A percentile compares a stretch with the other conserved stretches of the same genome.
Evolutionary conservation across 495 filamentous ascomycete genomes (phyloP).

Genomic region (Terfezia claveryi): DNA sequence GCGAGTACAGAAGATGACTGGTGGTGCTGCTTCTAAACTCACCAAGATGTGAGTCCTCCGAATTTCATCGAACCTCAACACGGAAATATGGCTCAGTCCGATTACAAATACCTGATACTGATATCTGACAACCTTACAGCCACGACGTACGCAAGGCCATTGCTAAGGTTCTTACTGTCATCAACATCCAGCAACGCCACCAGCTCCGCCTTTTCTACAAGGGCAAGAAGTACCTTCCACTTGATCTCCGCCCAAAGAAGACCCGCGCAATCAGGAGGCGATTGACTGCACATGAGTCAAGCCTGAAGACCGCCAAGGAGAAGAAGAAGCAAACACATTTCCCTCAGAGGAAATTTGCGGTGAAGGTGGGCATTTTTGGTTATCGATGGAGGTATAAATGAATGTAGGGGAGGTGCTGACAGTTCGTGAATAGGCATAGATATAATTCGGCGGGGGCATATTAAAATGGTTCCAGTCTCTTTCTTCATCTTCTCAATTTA

Average conservation of each 20-base stretch:
- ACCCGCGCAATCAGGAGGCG: conserved; percentile 87
- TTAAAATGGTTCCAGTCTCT: background rate
- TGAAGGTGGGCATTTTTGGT: conserved; percentile 48
- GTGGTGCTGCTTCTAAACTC: conserved; percentile 76
- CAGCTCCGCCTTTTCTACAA: conserved; percentile 99
- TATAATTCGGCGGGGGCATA: background rate
- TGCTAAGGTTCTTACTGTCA: conserved; percentile 91
- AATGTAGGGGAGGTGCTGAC: background rate
- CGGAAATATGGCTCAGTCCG: background rate
- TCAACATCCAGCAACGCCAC: conserved; percentile 94
- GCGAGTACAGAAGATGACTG: conserved; percentile 91
- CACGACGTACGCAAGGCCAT: conserved; percentile 99
- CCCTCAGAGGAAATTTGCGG: conserved; percentile 91
- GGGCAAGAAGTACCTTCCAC: conserved; percentile 94
- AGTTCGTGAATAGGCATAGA: background rate
- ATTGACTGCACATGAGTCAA: conserved; percentile 72
- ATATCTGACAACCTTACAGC: conserved; percentile 25
- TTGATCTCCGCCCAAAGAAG: conserved; percentile 91
- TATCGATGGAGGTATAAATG: background rate
- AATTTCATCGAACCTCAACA: background rate
- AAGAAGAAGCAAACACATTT: conserved; percentile 90
- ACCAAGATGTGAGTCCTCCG: conserved; percentile 59
- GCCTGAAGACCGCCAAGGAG: conserved; percentile 62
- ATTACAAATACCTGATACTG: background rate
- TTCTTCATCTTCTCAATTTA: background rate